These are phyloP conservation scores for Umbilicaria muhlenbergii DNA, from an alignment of 495 filamentous ascomycete species.

Conservation along the genomic window DNA sequence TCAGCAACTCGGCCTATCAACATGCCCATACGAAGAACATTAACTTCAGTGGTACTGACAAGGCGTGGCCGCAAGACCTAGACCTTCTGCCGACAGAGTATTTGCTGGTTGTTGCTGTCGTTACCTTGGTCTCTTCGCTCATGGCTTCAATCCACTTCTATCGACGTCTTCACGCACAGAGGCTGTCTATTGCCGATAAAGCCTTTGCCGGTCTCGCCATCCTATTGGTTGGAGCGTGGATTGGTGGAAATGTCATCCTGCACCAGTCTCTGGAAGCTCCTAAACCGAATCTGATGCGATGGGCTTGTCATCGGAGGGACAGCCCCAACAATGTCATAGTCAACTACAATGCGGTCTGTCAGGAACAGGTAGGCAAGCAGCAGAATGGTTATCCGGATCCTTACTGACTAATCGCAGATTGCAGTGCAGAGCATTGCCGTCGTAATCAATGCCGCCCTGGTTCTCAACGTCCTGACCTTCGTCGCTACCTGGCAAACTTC, in stretches of 20 bases:
- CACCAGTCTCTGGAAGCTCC: background rate
- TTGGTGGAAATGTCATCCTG: background rate
- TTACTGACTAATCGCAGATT: background rate
- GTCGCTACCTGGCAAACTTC: background rate
- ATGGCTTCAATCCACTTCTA: background rate
- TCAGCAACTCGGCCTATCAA: background rate
- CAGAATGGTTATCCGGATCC: background rate
- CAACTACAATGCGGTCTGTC: background rate
- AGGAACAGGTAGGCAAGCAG: slow-evolving; percentile 1
- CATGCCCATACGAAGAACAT: background rate
- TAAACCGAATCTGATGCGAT: slow-evolving; percentile 1
- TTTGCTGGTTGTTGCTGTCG: background rate
- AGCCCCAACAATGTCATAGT: slow-evolving; percentile 5
- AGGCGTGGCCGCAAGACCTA: slow-evolving; percentile 2
- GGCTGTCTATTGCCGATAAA: background rate
- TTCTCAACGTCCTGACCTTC: background rate
- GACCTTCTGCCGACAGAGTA: background rate
- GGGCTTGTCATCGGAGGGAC: slow-evolving; percentile 1
- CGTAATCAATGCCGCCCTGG: background rate
- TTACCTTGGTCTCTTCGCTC: background rate
- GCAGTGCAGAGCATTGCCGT: background rate
- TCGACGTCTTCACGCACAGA: background rate
- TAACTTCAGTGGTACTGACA: background rate
- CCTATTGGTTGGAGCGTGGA: background rate
- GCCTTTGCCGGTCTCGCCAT: background rate